Base-by-base conservation (phyloP, 208 protist species). In the Acanthamoeba rhysodes region DNA sequence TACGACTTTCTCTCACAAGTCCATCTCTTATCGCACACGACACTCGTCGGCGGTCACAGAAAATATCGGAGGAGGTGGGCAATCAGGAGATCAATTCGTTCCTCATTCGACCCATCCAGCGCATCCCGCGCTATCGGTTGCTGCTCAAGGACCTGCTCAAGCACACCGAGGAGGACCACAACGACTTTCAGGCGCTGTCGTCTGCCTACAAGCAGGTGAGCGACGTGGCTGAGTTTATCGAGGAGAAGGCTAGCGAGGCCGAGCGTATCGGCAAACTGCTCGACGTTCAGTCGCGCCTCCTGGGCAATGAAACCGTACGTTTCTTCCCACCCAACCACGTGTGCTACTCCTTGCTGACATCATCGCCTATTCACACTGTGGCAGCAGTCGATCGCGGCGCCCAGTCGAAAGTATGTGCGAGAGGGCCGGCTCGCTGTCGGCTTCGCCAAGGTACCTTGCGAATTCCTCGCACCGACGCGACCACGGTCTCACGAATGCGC, bases 81-180 rank as follows among this genome's bases (percentile, higher is more conserved):
- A 53, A 53, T 37, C 62, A 94, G 32, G 90, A 94, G 20, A 84
- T 94, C 22, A 62, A 48, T 27, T 76, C 90, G 22, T 82, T 94
- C 29, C 90, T 95, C 37, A 95, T 95, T 34, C 68, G 41, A 22
- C 92, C 92, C n/a, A 55, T 95, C 27, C 92, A 95, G 50, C 92
- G 92, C 57, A 95, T 95, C 37, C 92, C 92, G 16, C 92, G 92
- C 48, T 95, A 95, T n/a, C 32, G 68, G 41, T 34, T 95, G 74
- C 76, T 95, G 53, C 92, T 95, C 53, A 88, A 84, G 18, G 92
- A 95, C n/a, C 50, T 95, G 32, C 68, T 95, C 41, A 88, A 88
- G 45, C 92, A 95, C 92, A 95, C 74, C 0, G 92, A 95, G 22
- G 55, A 84, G 68, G 92, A 68, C 10, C 92, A 95, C 32, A 34